Evolutionary conservation across 2,329 filamentous ascomycete genomes (phyloP), one percentile per base, ranked within the genome.

Genomic region (Xylariaceae sp.): DNA sequence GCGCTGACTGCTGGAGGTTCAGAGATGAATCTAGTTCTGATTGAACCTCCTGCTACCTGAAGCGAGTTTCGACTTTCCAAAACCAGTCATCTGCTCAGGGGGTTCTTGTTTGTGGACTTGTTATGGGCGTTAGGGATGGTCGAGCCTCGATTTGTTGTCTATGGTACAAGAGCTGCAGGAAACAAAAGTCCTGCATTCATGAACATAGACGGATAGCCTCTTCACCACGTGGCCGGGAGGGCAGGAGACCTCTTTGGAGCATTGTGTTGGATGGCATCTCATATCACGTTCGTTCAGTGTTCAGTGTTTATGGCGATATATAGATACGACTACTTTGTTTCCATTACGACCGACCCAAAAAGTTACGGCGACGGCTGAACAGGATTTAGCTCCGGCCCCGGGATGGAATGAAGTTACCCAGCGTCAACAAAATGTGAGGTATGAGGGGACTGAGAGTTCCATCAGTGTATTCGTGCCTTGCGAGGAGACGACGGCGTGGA

Each of bases 11-110:
- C 49, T 59, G 45, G 16, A 48, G 44, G 44, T 57, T 51, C 61
- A 67, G 66, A 66, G 65, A 63, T 66, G 59, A 68, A 61, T 50
- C 16, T 22, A 50, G 42, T 38, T 19, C 45, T 38, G 34, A 39
- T 39, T 48, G 33, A 17, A 39, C 18, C 3, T n/a, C 18, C 38
- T 45, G 40, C 14, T 22, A 44, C 36, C 19, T 46, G 45, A 3
- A 14, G 22, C 22, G 42, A 6, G 12, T 14, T 31, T 45, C 14
- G 42, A 31, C 31, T 40, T 14, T 36, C 42, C 31, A 48, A 52
- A 47, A 40, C 16, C 38, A 41, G 38, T 39, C 33, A 14, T 42
- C 40, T 56, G 28, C 47, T 48, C 43, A 54, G 44, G 38, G 40
- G 42, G 34, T 39, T 36, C 40, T 14, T 53, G 50, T 14, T 43